Evolutionary conservation across 2,329 filamentous ascomycete species (phyloP), one percentile per base, ranked within the genome.

Genomic region (Harringtonia aguacate): DNA sequence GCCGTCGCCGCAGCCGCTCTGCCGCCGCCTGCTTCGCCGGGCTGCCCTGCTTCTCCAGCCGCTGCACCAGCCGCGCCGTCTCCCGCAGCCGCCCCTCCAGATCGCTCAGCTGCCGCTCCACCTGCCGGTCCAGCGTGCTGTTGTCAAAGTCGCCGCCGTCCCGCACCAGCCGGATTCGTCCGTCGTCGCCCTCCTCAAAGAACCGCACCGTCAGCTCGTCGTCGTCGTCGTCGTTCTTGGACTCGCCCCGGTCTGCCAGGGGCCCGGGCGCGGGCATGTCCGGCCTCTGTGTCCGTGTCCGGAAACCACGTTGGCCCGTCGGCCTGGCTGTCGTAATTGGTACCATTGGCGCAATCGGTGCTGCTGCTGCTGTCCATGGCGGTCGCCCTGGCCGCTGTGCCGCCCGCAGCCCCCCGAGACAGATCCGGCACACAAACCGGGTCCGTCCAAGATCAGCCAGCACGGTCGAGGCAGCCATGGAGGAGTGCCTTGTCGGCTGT

Each of bases 141-240:
- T 28, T 57, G 39, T 65, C 57, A 10, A 10, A 10, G 46, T 59
- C 52, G 10, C 52, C 58, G 37, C 65, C 56, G 45, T 60, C 53
- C 9, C 51, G 49, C 17, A 74, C 55, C 49, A 64, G 61, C 15
- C 56, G 62, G 13, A 69, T 51, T 8, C 54, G 52, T 27, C 64
- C 65, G 28, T 56, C 50, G 4, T 60, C 58, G 14, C 62, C 61
- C 52, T 74, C 66, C 44, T 76, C 69, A 48, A 72, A 76, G 52
- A 64, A 73, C 9, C 65, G 62, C 12, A 73, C 61, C 3, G 59
- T 50, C 8, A 55, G 36, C 44, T 45, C 39, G 14, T 54, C 50
- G 41, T 42, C 34, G 30, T 34, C 36, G 14, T 43, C 52, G 13
- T 40, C 35, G 49, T 46, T 34, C 33, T 48, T 35, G 21, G 10